A percentile compares a stretch with the other conserved stretches of the same genome.
Evolutionary conservation across 352 stramenopile species (phyloP).

Genomic region (Albugo candida): DNA sequence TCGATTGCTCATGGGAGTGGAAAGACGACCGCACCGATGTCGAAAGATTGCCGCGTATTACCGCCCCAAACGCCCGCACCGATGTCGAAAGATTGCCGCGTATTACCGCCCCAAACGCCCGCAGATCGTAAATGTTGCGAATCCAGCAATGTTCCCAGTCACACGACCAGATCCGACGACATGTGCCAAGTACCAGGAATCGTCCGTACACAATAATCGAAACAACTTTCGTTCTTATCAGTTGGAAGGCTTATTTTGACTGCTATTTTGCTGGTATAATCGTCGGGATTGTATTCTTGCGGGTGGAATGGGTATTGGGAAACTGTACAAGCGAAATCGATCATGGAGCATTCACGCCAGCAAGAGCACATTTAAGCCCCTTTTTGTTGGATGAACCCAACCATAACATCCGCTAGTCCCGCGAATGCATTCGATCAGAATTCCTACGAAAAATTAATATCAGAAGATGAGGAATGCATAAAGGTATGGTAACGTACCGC

Average conservation of each 20-base stretch:
- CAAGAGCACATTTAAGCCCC: conserved; percentile 84
- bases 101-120: conserved; percentile 76
- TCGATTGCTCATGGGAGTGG: conserved; percentile 81
- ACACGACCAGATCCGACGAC: conserved; percentile 44
- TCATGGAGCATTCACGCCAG: conserved; percentile 87
- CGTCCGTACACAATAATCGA: conserved; percentile 84
- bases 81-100: conserved; percentile 75
- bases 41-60: conserved; percentile 76
- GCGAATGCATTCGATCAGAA: conserved; percentile 88
- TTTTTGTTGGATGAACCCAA: conserved; percentile 86
- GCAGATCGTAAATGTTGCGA: conserved; percentile 62
- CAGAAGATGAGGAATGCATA: neutral
- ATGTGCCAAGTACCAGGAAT: conserved; percentile 80
- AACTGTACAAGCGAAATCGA: conserved; percentile 82
- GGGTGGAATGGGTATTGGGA: conserved; percentile 81
- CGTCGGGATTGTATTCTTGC: conserved; percentile 83
- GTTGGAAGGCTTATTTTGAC: conserved; percentile 95
- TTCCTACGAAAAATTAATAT: conserved; percentile 19
- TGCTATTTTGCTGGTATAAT: conserved; percentile 97
- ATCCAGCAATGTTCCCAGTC: conserved; percentile 65
- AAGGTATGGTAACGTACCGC: conserved; percentile 11
- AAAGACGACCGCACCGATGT: conserved; percentile 77
- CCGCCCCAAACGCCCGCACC: conserved; percentile 69
- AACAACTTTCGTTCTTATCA: conserved; percentile 94
- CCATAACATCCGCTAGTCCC: conserved; percentile 77